phyloP scores from a whole-genome alignment of 169 alveolate genomes.

The Miamiensis avidus region DNA sequence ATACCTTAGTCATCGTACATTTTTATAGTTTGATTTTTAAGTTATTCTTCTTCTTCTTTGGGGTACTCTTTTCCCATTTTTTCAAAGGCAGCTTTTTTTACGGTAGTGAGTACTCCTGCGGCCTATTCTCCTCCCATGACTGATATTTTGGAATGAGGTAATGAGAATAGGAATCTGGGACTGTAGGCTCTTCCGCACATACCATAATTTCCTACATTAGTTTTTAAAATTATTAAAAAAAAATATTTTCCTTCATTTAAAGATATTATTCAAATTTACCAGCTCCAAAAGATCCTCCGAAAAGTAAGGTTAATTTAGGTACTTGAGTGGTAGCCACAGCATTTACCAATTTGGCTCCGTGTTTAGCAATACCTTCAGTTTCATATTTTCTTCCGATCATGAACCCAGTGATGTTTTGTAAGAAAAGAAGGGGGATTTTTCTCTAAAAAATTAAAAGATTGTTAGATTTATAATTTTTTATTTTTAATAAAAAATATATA shows the following conservation, averaged over 20 bases:
- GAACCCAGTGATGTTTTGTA: slow-evolving; percentile 86
- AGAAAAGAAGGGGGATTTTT: slow-evolving; percentile 75
- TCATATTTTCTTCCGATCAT: slow-evolving; percentile 86
- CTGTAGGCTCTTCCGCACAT: slow-evolving; percentile 92
- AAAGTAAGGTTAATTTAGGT: slow-evolving; percentile 79
- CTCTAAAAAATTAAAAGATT: slow-evolving; percentile 49
- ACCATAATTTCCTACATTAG: slow-evolving; percentile 71
- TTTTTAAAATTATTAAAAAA: too few species aligned
- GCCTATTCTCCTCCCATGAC: slow-evolving; percentile 90
- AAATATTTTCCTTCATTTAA: too few species aligned
- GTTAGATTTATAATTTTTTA: neutral
- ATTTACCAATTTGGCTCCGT: slow-evolving; percentile 90
- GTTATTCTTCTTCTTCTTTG: neutral
- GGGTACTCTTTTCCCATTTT: neutral
- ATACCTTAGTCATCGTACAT: neutral
- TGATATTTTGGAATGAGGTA: slow-evolving; percentile 85
- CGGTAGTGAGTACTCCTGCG: neutral
- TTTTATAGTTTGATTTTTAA: neutral
- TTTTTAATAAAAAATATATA: neutral
- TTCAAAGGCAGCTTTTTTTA: neutral
- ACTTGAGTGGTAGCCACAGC: slow-evolving; percentile 83
- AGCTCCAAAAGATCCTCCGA: slow-evolving; percentile 49
- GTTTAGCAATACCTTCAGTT: slow-evolving; percentile 87
- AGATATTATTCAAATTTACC: neutral
- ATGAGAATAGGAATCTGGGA: slow-evolving; percentile 84